These are phyloP conservation scores for Colletotrichum sp. DNA, from an alignment of 2,329 filamentous ascomycete species.

Conservation along the genomic window DNA sequence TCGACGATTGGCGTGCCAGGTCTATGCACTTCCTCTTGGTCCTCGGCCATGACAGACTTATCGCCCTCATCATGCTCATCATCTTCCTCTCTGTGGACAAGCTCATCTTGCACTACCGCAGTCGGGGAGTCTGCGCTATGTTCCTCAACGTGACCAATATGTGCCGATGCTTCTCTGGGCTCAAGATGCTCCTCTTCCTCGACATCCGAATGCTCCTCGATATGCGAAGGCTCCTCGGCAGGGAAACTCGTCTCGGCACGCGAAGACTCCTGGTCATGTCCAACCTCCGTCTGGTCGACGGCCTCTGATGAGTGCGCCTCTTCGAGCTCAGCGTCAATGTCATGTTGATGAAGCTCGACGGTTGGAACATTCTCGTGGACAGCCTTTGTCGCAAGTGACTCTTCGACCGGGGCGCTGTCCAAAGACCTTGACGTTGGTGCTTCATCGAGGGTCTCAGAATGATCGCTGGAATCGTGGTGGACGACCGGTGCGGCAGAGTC, in stretches of 20 bases:
- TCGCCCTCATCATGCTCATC: not conserved
- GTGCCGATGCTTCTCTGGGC: not conserved
- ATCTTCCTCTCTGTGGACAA: not conserved
- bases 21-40: not conserved
- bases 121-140: not conserved
- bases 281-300: not conserved
- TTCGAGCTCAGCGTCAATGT: not conserved
- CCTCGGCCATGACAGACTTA: not conserved
- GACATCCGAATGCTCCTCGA: not conserved
- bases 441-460: not conserved
- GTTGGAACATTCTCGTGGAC: not conserved
- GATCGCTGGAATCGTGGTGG: not conserved
- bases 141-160: fast-evolving
- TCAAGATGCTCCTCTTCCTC: not conserved
- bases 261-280: not conserved
- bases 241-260: not conserved
- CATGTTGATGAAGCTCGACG: not conserved
- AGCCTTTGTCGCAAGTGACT: not conserved
- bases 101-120: not conserved
- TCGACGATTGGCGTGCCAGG: not conserved
- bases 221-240: not conserved
- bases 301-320: not conserved
- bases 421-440: not conserved
- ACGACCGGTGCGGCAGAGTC: not conserved
- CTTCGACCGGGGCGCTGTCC: not conserved